Conservation (phyloP, 2,329 filamentous ascomycete genomes). For the Fusarium sp. region DNA sequence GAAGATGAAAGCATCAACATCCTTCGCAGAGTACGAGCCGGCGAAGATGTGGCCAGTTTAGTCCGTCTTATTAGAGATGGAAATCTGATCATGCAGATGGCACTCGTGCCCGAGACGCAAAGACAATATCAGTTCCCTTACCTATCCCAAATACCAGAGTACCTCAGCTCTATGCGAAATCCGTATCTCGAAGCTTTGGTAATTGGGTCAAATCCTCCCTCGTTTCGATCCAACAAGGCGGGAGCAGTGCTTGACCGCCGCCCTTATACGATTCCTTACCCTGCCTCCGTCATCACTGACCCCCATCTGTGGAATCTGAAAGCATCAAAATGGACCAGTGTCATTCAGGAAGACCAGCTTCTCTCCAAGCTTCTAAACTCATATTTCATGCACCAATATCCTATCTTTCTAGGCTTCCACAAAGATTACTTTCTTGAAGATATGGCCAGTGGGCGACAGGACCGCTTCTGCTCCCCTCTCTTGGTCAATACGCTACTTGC, state of each 20-base stretch:
- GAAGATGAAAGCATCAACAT: background rate
- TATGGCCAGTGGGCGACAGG: background rate
- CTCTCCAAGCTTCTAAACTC: background rate
- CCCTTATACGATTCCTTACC: background rate
- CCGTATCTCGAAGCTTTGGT: background rate
- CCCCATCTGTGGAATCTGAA: background rate
- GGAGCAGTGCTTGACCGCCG: background rate
- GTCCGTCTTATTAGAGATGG: background rate
- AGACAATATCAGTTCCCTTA: constrained; percentile 14
- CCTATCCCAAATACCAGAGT: background rate
- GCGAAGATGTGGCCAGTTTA: background rate
- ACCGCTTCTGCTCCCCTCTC: constrained; percentile 12
- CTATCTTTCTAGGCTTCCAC: background rate
- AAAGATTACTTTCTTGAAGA: constrained; percentile 15
- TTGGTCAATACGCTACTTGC: constrained; percentile 13
- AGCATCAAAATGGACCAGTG: background rate
- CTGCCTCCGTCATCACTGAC: background rate
- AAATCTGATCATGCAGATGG: background rate
- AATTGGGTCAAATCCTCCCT: background rate
- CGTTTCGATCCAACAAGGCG: background rate
- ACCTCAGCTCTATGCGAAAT: background rate
- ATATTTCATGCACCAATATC: constrained; percentile 2
- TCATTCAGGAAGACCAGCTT: background rate
- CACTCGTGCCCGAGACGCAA: background rate
- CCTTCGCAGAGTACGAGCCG: background rate